Conservation (phyloP, 768 basidiomycete species). For the Auricularia sp. region DNA sequence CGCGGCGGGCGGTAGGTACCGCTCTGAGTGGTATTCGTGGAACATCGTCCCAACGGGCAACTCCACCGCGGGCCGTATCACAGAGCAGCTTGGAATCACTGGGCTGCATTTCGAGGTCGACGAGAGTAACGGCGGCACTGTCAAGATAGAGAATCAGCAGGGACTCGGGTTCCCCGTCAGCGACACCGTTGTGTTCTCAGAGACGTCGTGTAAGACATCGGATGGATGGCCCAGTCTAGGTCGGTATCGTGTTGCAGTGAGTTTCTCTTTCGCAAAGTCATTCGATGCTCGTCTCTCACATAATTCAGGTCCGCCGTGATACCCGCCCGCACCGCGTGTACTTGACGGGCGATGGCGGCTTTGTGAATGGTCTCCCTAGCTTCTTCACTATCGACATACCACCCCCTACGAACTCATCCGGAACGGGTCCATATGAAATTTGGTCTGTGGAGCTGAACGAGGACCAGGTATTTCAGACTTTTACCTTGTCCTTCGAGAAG, state of each 20-base stretch:
- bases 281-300: not conserved
- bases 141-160: not conserved
- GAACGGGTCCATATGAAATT: not conserved
- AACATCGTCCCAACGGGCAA: not conserved
- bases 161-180: not conserved
- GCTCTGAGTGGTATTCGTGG: not conserved
- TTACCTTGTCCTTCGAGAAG: not conserved
- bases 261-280: not conserved
- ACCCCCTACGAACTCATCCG: not conserved
- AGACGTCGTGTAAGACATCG: not conserved
- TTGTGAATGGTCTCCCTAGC: not conserved
- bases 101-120: not conserved
- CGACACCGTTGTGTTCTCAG: not conserved
- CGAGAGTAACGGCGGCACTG: not conserved
- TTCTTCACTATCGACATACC: not conserved
- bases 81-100: not conserved
- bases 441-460: not conserved
- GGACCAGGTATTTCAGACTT: not conserved
- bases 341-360: not conserved
- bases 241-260: not conserved
- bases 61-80: not conserved
- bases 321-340: not conserved
- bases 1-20: not conserved
- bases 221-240: not conserved
- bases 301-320: not conserved